Evolutionary conservation across 257 asterid species (phyloP).

Genomic region (Solanum acaule): DNA sequence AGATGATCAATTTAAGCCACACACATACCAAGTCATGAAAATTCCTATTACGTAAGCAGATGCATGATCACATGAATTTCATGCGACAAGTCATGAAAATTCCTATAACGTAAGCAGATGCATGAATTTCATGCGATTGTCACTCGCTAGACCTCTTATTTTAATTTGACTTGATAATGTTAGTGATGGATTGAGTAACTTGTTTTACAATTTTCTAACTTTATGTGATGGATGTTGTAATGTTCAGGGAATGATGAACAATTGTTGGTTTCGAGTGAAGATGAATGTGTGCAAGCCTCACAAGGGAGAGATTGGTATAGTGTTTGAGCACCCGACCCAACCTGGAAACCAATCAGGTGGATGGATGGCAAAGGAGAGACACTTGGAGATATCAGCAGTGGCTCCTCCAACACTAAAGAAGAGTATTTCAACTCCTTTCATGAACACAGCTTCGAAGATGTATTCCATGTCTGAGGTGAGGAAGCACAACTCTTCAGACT

Average conservation of each 20-base stretch:
- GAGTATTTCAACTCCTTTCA: conserved; percentile 74
- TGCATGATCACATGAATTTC: too few species aligned
- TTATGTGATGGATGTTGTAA: not conserved
- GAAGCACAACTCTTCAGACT: conserved; percentile 57
- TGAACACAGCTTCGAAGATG: conserved; percentile 60
- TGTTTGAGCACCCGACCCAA: conserved; percentile 92
- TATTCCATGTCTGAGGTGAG: conserved; percentile 59
- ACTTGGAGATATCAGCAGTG: conserved; percentile 41
- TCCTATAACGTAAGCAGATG: not conserved
- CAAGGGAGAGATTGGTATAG: conserved; percentile 76
- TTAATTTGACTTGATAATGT: not conserved
- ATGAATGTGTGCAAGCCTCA: conserved; percentile 71
- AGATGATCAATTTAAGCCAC: not conserved
- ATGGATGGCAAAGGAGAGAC: conserved; percentile 91
- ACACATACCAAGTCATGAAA: too few species aligned
- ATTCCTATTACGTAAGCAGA: too few species aligned
- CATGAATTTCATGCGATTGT: too few species aligned
- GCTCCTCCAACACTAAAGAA: conserved; percentile 44
- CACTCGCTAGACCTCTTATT: not conserved
- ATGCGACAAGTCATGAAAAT: too few species aligned
- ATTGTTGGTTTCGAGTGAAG: conserved; percentile 87
- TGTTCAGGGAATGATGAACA: conserved; percentile 94
- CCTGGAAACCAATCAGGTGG: conserved; percentile 89
- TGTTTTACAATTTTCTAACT: not conserved
- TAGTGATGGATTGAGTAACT: not conserved